Base-by-base conservation (phyloP, 2,329 filamentous ascomycete species). In the Penicillium sclerotiorum region DNA sequence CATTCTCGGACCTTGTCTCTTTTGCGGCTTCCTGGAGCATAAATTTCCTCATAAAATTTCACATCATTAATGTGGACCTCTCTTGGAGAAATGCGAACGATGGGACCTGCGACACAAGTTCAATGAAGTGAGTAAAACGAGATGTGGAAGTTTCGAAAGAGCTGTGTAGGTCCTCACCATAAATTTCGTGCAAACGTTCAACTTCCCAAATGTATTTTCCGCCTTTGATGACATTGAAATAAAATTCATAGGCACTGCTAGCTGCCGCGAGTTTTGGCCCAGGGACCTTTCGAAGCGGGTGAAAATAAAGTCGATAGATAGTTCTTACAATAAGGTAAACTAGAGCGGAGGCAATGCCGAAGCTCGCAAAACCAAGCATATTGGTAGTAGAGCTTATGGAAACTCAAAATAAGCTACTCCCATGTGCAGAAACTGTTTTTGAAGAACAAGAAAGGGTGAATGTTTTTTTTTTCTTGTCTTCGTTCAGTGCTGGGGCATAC, bases 11-110 rank as follows among this genome's bases (percentile, higher is more conserved):
- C 57, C 40, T 67, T 69, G 28, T 70, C 62, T 1, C 58, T 58
- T 8, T 43, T 49, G 15, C 47, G 51, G 15, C 44, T 46, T 27
- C 52, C 50, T 20, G 50, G 23, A 17, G 53, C 55, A 45, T 72
- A 72, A 13, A 73, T 59, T 28, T 62, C 56, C 18, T 72, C 62
- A 46, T 63, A 70, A 50, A 59, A 73, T 5, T 53, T 35, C 1
- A 69, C 61, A 39, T 73, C 71, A 5, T 47, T 56, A 33, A 73
- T 62, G 46, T 73, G 71, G 1, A 73, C 30, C 49, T 73, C 70
- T n/a, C 60, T 54, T 1, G 70, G 69, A 27, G 58, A 67, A 47
- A 73, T 64, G 8, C 71, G 67, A 4, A 73, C 62, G 18, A 73
- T 68, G 1, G 68, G 68, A 8, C 69, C 66, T 69, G 17, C 25